Percentiles rank a stretch among this genome's conserved stretches.
These are phyloP conservation scores for Arachnopeziza araneosa DNA, from an alignment of 2,329 filamentous ascomycete species.

Conservation along the genomic window DNA sequence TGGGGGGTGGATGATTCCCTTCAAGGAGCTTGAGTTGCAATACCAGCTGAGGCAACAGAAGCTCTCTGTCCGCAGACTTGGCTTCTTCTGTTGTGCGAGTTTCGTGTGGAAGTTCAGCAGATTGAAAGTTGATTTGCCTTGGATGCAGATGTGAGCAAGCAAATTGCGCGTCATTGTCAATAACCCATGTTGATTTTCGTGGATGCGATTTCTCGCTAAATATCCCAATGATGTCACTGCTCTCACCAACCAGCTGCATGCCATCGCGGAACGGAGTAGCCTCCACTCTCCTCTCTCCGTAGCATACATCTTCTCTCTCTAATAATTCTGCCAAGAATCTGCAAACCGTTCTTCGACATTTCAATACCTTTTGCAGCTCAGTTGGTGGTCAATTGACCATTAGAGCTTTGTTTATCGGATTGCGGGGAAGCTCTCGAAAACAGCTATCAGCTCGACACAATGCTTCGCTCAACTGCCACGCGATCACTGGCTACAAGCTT, in stretches of 20 bases:
- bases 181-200: neutral
- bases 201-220: neutral
- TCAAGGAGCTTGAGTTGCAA: neutral
- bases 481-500: conserved; percentile 27
- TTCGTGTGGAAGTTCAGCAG: neutral
- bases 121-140: neutral
- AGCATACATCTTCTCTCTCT: too few relatives aligned
- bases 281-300: too few relatives aligned
- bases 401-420: conserved; percentile 4
- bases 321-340: too few relatives aligned
- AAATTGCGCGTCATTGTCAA: neutral
- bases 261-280: too few relatives aligned
- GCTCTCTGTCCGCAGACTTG: conserved; percentile 3
- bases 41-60: neutral
- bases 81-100: neutral
- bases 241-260: too few relatives aligned
- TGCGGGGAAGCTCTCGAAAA: conserved; percentile 20
- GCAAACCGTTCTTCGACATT: too few relatives aligned
- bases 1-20: neutral
- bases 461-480: conserved; percentile 28
- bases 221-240: neutral
- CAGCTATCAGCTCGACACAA: conserved; percentile 16
- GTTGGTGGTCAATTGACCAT: neutral
- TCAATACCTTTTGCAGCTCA: too few relatives aligned
- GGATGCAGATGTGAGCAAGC: neutral